Evolutionary conservation across 2,329 filamentous ascomycete species (phyloP), one percentile per base, ranked within the genome.

Genomic region (Beauveria sp.): DNA sequence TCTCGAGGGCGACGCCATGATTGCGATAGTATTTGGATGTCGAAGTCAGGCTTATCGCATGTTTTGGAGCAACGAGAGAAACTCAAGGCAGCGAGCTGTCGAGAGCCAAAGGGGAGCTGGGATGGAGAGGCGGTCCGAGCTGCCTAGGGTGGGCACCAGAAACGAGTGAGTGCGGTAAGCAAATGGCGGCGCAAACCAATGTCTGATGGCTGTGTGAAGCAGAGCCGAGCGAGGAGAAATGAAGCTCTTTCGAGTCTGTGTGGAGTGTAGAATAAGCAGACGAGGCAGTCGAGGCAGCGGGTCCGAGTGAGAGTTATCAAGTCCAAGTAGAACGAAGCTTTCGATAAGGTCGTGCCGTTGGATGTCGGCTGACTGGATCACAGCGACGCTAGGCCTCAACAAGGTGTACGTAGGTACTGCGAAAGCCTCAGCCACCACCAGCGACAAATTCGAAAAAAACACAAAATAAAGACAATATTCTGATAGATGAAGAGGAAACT

Each of bases 1-100:
- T 60, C 58, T 60, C 28, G 61, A 58, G 22, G 62, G 58, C 24
- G 62, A 63, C 24, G 62, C 43, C 62, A 63, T 63, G 50, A 18
- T 59, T 58, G 53, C 26, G 49, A 26, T 52, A 8, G 9, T 38
- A n/a, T 12, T 47, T 20, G 43, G 22, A 18, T 9, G 28, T 8
- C 28, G 22, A 12, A 30, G 6, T 6, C 9, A 12, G 14, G 10
- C 26, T 24, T 62, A 58, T 62, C 42, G 60, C 60, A 62, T 62
- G 40, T 50, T 50, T 47, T 61, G 38, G 16, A 28, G 26, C 22
- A 9, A 24, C 20, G 30, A n/a, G n/a, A 34, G 6, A 26, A 47
- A 40, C 8, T 49, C n/a, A 16, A 57, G 28, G 34, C n/a, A 8
- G 24, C 18, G 24, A n/a, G 30, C 34, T 24, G 50, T 49, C 16